phyloP scores from a whole-genome alignment of 106 monocot genomes.

The Dendrobium catenatum region DNA sequence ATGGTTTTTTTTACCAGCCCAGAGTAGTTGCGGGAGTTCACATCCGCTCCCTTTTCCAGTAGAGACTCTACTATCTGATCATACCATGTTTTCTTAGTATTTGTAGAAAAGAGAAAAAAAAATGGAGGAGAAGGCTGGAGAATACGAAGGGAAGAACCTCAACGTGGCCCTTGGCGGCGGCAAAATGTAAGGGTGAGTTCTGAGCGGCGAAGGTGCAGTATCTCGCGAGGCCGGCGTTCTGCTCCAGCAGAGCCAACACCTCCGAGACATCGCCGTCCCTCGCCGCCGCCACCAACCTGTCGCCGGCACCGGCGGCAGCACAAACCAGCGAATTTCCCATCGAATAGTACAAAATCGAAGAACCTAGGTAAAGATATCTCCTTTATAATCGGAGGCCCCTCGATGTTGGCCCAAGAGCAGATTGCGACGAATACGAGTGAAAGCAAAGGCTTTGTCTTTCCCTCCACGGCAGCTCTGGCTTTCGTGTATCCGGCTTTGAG shows the following conservation, averaged over 20 bases:
- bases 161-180: conserved; percentile 69
- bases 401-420: neutral
- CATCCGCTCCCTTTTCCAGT: conserved; percentile 74
- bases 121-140: neutral
- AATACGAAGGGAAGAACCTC: conserved; percentile 31
- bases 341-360: neutral
- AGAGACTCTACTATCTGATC: conserved; percentile 53
- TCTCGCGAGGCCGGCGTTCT: conserved; percentile 1
- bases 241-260: conserved; percentile 8
- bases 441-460: neutral
- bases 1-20: conserved; percentile 41
- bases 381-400: neutral
- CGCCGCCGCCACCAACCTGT: conserved; percentile 70
- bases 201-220: conserved; percentile 69
- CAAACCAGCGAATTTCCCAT: conserved; percentile 88
- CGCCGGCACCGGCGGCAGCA: conserved; percentile 43
- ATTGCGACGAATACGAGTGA: neutral
- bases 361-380: neutral
- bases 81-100: neutral
- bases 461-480: neutral
- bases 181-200: conserved; percentile 83
- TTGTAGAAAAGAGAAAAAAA: neutral
- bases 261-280: conserved; percentile 68
- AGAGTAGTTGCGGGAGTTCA: conserved; percentile 69
- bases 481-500: neutral